Base-by-base conservation (phyloP, 345 rosid species). In the Camelina laxa region DNA sequence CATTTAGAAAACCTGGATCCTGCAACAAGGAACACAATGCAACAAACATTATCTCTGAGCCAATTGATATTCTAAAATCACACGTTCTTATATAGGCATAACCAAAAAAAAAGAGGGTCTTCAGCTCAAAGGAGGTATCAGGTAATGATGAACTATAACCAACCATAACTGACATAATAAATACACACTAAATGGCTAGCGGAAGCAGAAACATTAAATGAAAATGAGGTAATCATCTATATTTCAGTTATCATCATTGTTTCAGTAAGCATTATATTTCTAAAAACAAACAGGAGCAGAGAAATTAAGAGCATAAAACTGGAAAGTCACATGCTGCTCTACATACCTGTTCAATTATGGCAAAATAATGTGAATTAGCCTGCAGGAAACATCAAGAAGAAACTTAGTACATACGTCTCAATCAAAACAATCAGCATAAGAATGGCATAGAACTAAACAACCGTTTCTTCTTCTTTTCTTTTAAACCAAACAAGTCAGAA, bases 301-400 rank as follows among this genome's bases (percentile, higher is more conserved):
- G 5, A 48, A 24, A 45, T 19, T 6, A 69, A 61, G 3, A 53
- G 65, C 58, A 55, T 14, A 56, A 55, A 69, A 63, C 0, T 21
- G 53, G 50, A 71, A 54, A 45, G 17, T 2, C 15, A 61, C 45
- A 39, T 1, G 21, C 4, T 2, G 16, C 4, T 22, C 39, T 1
- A 74, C 19, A 64, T 78, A 92, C 99, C 99, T 95, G 97, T 81
- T 95, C 99, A 56, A 95, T 90, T 75, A 95, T 88, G 77, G 98
- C 87, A 86, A 81, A 95, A 75, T 83, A 95, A 86, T 95, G 99
- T 33, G 99, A 95, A 86, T 95, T 95, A 47, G 99, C 99, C 99
- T 95, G 84, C 85, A 89, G 36, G 50, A 65, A 76, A 75, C 57
- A 82, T 31, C 35, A 49, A 69, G 63, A 80, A 20, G 33, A 70